Evolutionary conservation across 2,329 filamentous ascomycete genomes (phyloP), one percentile per base, ranked within the genome.

Genomic region (Aspergillus neoniger): DNA sequence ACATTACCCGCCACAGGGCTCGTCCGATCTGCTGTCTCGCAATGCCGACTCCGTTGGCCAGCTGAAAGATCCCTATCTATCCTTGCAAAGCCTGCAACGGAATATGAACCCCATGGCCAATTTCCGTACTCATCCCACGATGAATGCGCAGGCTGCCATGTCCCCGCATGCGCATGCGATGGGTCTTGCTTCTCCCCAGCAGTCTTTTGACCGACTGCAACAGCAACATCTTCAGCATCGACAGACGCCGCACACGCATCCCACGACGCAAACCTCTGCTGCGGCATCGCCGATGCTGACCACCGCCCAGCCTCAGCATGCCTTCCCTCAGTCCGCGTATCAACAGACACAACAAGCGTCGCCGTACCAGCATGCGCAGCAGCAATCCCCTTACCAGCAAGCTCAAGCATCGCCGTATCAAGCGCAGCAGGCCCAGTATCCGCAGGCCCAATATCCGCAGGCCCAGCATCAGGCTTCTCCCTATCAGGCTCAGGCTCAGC

Each of bases 91-190:
- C 21, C 51, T 74, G 15, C 72, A 74, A 54, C 62, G 72, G 25
- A 67, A 65, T 14, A 72, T 71, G 57, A 73, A 70, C 43, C 67
- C 71, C 12, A 72, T 74, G 63, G 64, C 72, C 17, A 74, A 70
- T 59, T 67, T 72, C 21, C 70, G 71, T 5, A 58, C 65, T 4
- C 68, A 70, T 32, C 60, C 69, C 14, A 65, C 66, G 41, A 70
- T 74, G 67, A 70, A 65, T 55, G 54, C 70, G 15, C 68, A 72
- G 32, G 62, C 66, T 1, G 69, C 67, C 15, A 62, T 74, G 58
- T 67, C 66, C 7, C 61, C 71, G 1, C 70, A 74, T 62, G 62
- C 67, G 6, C 71, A 74, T 43, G 65, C 65, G 6, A 69, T 72
- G 63, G 66, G 60, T 32, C 65, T 73, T 10, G 65, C 72, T 15